Evolutionary conservation across 208 protist genomes (phyloP).

Genomic region (Leishmania amazonensis): DNA sequence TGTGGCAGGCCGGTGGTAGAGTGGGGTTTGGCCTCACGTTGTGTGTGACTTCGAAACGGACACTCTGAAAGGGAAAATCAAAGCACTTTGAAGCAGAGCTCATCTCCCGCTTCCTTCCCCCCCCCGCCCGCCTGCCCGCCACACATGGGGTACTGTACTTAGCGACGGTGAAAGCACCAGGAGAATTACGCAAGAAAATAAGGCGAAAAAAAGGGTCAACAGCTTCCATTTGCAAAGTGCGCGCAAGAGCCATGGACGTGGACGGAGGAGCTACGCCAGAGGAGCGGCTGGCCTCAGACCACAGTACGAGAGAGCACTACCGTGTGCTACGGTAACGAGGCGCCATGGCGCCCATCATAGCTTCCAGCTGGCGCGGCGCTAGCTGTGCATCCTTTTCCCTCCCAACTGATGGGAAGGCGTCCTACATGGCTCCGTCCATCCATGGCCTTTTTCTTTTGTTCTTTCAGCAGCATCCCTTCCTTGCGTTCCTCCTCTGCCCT

Average conservation of each 20-base stretch:
- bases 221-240: neutral
- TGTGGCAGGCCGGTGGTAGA: neutral
- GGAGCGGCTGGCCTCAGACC: neutral
- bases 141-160: neutral
- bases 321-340: neutral
- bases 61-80: neutral
- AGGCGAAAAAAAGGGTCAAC: neutral
- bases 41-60: neutral
- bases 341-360: neutral
- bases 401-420: neutral
- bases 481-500: neutral
- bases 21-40: neutral
- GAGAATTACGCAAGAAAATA: neutral
- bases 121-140: neutral
- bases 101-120: neutral
- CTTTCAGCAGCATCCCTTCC: neutral
- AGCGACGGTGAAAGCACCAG: neutral
- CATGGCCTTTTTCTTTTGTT: neutral
- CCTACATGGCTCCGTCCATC: neutral
- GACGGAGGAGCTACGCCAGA: constrained; percentile 4
- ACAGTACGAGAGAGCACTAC: neutral
- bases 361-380: neutral
- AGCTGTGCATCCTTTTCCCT: neutral
- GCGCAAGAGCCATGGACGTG: neutral
- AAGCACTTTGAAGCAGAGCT: neutral